These are phyloP conservation scores for Leccinum variicolor DNA, from an alignment of 768 basidiomycete genomes.

Conservation along the genomic window DNA sequence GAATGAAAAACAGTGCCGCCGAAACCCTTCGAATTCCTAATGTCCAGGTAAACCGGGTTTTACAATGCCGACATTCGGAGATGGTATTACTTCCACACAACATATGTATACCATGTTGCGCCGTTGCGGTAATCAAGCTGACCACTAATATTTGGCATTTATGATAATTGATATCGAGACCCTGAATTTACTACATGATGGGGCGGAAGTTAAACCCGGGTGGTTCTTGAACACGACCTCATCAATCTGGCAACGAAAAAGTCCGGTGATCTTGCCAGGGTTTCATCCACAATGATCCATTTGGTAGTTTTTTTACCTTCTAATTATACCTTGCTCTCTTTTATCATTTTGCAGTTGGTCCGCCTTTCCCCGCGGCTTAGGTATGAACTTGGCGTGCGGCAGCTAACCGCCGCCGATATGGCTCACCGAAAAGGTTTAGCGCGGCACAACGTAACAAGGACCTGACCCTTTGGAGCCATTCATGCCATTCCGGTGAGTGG, in stretches of 20 bases:
- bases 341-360: not conserved
- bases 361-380: slow-evolving; percentile 23
- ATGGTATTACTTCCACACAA: not conserved
- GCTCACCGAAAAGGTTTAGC: slow-evolving; percentile 10
- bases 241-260: slow-evolving; percentile 7
- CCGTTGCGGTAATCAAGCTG: slow-evolving; percentile 1
- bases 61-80: not conserved
- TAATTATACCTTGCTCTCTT: slow-evolving; percentile 10
- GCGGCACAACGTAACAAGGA: slow-evolving; percentile 22
- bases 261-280: not conserved
- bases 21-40: not conserved
- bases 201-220: slow-evolving; percentile 2
- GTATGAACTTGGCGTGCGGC: slow-evolving; percentile 8
- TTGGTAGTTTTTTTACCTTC: not conserved
- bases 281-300: slow-evolving; percentile 8
- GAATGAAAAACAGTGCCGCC: not conserved
- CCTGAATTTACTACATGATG: slow-evolving; percentile 10
- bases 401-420: not conserved
- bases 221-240: not conserved
- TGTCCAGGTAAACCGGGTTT: not conserved
- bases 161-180: slow-evolving; percentile 7
- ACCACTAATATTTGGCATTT: not conserved
- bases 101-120: not conserved
- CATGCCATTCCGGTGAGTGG: slow-evolving; percentile 4
- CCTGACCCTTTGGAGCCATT: slow-evolving; percentile 21